Evolutionary conservation across 139 green algal genomes (phyloP).

Genomic region (Raphidocelis subcapitata): DNA sequence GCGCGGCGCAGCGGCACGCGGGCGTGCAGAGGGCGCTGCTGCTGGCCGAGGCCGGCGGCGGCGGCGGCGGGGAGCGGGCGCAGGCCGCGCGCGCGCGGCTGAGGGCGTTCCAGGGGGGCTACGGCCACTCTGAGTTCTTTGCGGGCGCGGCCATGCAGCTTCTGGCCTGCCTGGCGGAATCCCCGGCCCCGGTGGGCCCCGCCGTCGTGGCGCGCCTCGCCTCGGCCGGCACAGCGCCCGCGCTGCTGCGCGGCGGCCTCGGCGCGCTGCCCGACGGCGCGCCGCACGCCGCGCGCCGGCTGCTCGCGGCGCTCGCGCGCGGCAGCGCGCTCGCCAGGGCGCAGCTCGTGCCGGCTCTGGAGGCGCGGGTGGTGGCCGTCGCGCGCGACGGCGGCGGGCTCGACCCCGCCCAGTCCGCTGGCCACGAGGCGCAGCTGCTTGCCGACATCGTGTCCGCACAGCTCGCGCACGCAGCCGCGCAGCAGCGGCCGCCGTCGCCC

Average conservation of each 20-base stretch:
- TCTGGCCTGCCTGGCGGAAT: neutral
- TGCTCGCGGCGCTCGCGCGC: slow-evolving; percentile 8
- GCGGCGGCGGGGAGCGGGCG: neutral
- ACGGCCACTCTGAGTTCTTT: slow-evolving; percentile 1
- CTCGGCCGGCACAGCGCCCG: too few relatives aligned
- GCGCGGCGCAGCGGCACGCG: slow-evolving; percentile 1
- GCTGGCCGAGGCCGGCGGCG: slow-evolving; percentile 2
- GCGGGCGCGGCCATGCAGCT: slow-evolving; percentile 5
- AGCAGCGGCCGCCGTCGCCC: too few relatives aligned
- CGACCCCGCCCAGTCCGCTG: too few relatives aligned
- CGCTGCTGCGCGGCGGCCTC: neutral
- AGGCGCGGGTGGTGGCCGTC: neutral
- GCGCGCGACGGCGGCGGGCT: too few relatives aligned
- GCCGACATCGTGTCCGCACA: too few relatives aligned
- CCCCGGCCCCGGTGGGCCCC: neutral
- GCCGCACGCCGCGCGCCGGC: neutral
- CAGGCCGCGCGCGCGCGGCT: too few relatives aligned
- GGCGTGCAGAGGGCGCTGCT: slow-evolving; percentile 5
- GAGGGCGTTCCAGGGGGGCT: neutral
- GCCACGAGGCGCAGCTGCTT: too few relatives aligned
- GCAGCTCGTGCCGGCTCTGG: slow-evolving; percentile 2
- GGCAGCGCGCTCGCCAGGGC: neutral
- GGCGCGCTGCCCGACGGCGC: neutral
- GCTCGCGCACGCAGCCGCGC: too few relatives aligned
- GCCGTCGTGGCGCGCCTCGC: neutral